Percentiles rank a stretch among this genome's conserved stretches.
These are phyloP conservation scores for Artemisia argyi DNA, from an alignment of 129 eudicot genomes.

Conservation along the genomic window DNA sequence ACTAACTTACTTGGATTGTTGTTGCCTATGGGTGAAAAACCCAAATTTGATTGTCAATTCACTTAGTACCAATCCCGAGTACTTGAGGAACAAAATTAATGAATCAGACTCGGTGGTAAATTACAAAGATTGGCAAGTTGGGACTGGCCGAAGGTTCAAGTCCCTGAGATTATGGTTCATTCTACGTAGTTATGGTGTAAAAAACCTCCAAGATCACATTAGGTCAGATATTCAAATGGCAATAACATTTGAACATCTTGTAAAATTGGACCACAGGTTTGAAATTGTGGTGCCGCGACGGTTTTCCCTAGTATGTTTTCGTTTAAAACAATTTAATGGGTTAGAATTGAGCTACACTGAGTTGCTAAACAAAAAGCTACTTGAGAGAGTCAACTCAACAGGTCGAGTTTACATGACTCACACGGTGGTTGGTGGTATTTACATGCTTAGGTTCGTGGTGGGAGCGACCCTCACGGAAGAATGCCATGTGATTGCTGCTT, in stretches of 20 bases:
- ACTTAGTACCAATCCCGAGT: slow-evolving; percentile 52
- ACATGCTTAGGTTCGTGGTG: slow-evolving; percentile 46
- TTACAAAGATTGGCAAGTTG: slow-evolving; percentile 68
- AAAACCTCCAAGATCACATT: slow-evolving; percentile 38
- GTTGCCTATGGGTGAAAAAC: slow-evolving; percentile 54
- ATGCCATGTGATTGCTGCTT: slow-evolving; percentile 44
- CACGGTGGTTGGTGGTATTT: slow-evolving; percentile 39
- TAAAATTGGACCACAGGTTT: slow-evolving; percentile 31
- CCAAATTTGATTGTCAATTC: slow-evolving; percentile 35
- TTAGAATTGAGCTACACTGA: slow-evolving; percentile 21
- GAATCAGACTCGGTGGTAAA: slow-evolving; percentile 40
- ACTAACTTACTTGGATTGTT: slow-evolving; percentile 49
- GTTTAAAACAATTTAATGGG: slow-evolving; percentile 37
- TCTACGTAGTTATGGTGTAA: slow-evolving; percentile 48
- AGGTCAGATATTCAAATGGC: slow-evolving; percentile 47
- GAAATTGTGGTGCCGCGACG: slow-evolving; percentile 45
- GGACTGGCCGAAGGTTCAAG: slow-evolving; percentile 41
- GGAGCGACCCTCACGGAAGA: slow-evolving; percentile 54
- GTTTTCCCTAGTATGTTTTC: slow-evolving; percentile 49
- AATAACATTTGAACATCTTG: slow-evolving; percentile 30
- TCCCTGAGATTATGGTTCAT: slow-evolving; percentile 49
- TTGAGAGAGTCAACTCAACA: slow-evolving; percentile 44
- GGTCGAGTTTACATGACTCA: slow-evolving; percentile 50
- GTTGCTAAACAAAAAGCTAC: slow-evolving; percentile 33
- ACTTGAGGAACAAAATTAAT: slow-evolving; percentile 38